Evolutionary conservation across 768 basidiomycete genomes (phyloP), one percentile per base, ranked within the genome.

Genomic region (Lactifluus pinguis): DNA sequence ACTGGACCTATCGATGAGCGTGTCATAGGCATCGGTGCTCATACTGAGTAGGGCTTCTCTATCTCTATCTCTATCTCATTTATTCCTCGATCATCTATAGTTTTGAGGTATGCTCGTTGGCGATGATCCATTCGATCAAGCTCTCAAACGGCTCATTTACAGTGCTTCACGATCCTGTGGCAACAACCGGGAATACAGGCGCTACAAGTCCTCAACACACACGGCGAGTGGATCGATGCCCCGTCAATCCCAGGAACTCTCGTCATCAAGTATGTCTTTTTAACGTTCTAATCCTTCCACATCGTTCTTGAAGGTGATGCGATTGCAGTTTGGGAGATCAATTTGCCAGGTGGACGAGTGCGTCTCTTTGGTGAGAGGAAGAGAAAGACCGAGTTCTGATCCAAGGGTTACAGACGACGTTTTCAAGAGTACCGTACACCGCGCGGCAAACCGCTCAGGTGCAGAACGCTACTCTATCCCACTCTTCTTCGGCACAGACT

Each of bases 91-190:
- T 32, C 11, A 7, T 9, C 13, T 10, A 13, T 49, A 80, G 80
- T 62, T 78, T 74, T 54, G 76, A 80, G 73, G 79, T 77, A 58
- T 52, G 71, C 25, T 34, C 5, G 3, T 14, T 39, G 25, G 6
- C 14, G 53, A 9, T 5, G 29, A 4, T 7, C 10, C 14, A 9
- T 41, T 4, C 30, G 7, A 15, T 42, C 21, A 19, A 49, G 14
- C 19, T 14, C 25, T 64, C 13, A 49, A 36, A 9, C 2, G n/a
- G 53, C 8, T 7, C 6, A 4, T 14, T 6, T 41, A 21, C 54
- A 92, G 86, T 89, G 88, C 69, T 92, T 94, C 71, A 93, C 92
- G 0, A 87, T 95, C 41, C 79, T 97, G 2, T 89, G 85, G 82
- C 85, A 92, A 76, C 82, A 90, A 65, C 82, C 84, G 0, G 81